Conservation (phyloP, 192 early-diverging fungal species). For the Jimgerdemannia lactiflua region DNA sequence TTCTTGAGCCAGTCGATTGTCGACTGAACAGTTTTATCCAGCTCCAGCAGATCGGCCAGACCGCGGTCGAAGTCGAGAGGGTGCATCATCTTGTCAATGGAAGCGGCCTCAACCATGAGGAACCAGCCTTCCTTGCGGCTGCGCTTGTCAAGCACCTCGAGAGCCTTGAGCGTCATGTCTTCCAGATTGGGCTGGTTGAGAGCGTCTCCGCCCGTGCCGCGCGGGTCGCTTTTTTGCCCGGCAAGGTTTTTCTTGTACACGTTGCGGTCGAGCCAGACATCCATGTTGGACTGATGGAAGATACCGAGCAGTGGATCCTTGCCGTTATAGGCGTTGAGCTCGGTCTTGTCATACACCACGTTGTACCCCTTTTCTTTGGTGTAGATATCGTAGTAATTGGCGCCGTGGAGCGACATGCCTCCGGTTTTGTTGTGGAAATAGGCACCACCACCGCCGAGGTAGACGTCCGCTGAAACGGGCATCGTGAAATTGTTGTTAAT, state of each 20-base stretch:
- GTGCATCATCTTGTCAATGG: conserved; percentile 63
- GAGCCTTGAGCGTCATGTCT: conserved; percentile 57
- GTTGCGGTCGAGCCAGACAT: conserved; percentile 65
- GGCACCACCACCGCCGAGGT: conserved; percentile 62
- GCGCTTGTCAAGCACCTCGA: conserved; percentile 56
- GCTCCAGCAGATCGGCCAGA: conserved; percentile 60
- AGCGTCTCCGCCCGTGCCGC: conserved; percentile 35
- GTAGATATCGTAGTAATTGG: conserved; percentile 50
- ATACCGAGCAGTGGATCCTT: conserved; percentile 57
- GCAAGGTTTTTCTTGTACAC: conserved; percentile 48
- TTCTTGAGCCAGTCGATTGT: conserved; percentile 50
- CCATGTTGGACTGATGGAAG: conserved; percentile 55
- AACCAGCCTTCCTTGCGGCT: conserved; percentile 60
- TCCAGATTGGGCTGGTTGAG: conserved; percentile 55
- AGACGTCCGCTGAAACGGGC: conserved; percentile 55
- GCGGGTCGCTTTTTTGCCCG: conserved; percentile 38
- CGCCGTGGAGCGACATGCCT: conserved; percentile 35
- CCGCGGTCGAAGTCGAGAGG: conserved; percentile 60
- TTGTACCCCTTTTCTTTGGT: conserved; percentile 54
- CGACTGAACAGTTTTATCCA: conserved; percentile 56
- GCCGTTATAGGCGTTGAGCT: conserved; percentile 46
- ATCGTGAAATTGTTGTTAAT: conserved; percentile 41
- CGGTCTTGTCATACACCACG: conserved; percentile 43
- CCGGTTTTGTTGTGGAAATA: conserved; percentile 53
- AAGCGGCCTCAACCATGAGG: conserved; percentile 64